Evolutionary conservation across 805 yeast genomes (phyloP).

Genomic region (Candida stauntonica): DNA sequence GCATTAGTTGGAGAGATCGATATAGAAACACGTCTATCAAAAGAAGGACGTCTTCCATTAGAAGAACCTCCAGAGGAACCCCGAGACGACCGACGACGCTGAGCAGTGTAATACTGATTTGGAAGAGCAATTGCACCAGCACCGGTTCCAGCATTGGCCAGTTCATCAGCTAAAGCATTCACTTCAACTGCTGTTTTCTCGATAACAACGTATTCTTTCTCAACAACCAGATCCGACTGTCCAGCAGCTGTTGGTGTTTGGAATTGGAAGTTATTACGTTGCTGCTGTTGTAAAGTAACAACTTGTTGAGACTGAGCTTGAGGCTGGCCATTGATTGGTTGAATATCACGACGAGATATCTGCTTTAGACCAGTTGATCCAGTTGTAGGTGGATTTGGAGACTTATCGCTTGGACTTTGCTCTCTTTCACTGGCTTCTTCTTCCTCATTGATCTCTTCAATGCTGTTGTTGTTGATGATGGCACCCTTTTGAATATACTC

Average conservation of each 20-base stretch:
- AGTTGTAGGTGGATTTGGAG: background rate
- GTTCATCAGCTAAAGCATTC: conserved; percentile 90
- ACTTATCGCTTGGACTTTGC: too few species aligned
- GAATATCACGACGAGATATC: conserved; percentile 24
- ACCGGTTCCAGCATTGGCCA: conserved; percentile 58
- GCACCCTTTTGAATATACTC: conserved; percentile 55
- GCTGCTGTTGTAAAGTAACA: conserved; percentile 9
- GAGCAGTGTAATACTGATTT: conserved; percentile 15
- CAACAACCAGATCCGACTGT: conserved; percentile 50
- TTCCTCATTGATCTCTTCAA: too few species aligned
- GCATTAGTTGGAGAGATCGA: conserved; percentile 81
- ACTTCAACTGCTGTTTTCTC: conserved; percentile 95
- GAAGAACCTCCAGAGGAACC: conserved; percentile 44
- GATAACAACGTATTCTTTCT: conserved; percentile 88
- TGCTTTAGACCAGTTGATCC: conserved; percentile 16
- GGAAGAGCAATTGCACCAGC: conserved; percentile 42
- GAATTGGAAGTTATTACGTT: conserved; percentile 11
- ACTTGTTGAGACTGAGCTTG: conserved; percentile 6
- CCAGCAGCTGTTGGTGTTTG: conserved; percentile 17
- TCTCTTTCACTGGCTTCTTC: too few species aligned
- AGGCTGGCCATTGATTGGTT: too few species aligned
- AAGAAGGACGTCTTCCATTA: conserved; percentile 52
- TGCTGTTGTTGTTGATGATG: conserved; percentile 19
- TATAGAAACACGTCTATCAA: conserved; percentile 58
- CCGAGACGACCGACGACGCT: conserved; percentile 37